Conservation (phyloP, 2,329 filamentous ascomycete genomes). For the Cytospora piceicola region DNA sequence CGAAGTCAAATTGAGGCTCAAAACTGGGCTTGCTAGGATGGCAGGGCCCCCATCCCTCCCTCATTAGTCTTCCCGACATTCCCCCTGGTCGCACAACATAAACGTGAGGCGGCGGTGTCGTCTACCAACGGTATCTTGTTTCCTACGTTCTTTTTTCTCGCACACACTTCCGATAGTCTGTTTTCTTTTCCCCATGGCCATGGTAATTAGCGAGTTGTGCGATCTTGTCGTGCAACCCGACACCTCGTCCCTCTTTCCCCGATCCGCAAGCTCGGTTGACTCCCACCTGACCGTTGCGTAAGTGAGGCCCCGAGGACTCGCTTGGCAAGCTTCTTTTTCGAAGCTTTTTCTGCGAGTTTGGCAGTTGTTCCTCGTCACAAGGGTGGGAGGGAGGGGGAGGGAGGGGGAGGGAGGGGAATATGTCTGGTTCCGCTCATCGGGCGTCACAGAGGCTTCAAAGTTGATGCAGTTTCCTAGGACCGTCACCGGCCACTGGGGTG, state of each 20-base stretch:
- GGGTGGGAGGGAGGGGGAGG: neutral
- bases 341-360: neutral
- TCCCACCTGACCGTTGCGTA: neutral
- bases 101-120: neutral
- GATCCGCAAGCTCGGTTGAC: slow-evolving; percentile 9
- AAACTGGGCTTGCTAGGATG: slow-evolving; percentile 8
- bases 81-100: slow-evolving; percentile 16
- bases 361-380: neutral
- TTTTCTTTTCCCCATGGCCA: neutral
- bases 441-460: slow-evolving; percentile 11
- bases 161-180: neutral
- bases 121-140: slow-evolving; percentile 2
- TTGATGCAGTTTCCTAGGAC: slow-evolving; percentile 3
- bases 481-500: neutral
- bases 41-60: neutral
- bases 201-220: slow-evolving; percentile 23
- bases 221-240: slow-evolving; percentile 22
- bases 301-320: neutral
- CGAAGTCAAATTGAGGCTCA: slow-evolving; percentile 27
- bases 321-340: neutral
- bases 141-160: slow-evolving; percentile 1
- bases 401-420: neutral
- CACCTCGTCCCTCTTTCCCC: neutral
- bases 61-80: slow-evolving; percentile 7
- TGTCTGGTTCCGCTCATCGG: slow-evolving; percentile 4